These are phyloP conservation scores for Acanthamoeba quina DNA, from an alignment of 208 protist species.

Conservation along the genomic window DNA sequence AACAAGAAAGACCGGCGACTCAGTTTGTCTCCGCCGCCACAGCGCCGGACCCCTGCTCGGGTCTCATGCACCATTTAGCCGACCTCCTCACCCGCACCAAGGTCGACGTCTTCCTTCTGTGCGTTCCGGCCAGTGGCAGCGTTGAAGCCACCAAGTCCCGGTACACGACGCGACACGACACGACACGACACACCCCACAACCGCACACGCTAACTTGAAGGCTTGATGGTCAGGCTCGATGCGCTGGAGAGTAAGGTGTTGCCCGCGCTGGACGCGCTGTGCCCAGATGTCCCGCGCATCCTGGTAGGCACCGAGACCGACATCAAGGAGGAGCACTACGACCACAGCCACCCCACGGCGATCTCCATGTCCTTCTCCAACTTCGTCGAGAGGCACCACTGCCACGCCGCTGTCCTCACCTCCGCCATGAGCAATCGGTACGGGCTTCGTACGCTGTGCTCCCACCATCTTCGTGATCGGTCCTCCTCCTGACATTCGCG, in stretches of 20 bases:
- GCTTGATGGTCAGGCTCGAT: not conserved
- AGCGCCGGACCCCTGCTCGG: not conserved
- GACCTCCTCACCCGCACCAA: not conserved
- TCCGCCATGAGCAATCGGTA: slow-evolving; percentile 55
- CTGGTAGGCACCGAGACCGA: slow-evolving; percentile 37
- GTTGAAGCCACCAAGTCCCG: not conserved
- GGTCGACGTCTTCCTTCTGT: slow-evolving; percentile 18
- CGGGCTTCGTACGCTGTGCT: not conserved
- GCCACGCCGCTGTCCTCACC: slow-evolving; percentile 2
- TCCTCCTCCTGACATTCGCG: too few relatives aligned
- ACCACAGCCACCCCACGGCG: not conserved
- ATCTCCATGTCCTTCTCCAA: not conserved
- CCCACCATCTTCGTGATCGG: too few relatives aligned
- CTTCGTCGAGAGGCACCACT: slow-evolving; percentile 9
- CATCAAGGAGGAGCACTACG: not conserved
- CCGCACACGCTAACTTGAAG: not conserved
- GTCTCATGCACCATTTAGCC: not conserved
- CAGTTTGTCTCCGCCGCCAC: not conserved
- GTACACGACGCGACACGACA: not conserved
- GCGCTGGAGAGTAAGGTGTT: not conserved
- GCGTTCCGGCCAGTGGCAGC: not conserved
- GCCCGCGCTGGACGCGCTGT: not conserved
- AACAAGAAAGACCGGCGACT: not conserved
- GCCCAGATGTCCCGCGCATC: slow-evolving; percentile 10
- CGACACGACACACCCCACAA: not conserved